Base-by-base conservation (phyloP, 768 basidiomycete genomes). In the Boletus tylopilopsis region DNA sequence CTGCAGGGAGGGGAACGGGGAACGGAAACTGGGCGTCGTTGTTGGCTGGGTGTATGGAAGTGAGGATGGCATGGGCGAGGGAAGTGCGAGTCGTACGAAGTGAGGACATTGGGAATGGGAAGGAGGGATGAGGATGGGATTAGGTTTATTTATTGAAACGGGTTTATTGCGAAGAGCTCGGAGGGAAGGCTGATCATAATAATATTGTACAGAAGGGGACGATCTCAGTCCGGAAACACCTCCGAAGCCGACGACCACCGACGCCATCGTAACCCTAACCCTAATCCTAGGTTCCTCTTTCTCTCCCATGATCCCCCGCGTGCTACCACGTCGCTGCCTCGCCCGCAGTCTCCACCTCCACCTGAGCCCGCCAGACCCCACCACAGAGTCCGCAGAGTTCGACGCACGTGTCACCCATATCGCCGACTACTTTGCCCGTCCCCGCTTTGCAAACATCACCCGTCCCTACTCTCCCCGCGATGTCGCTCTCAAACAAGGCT, bases 401-500 rank as follows among this genome's bases (percentile, higher is more conserved):
- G 71, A 80, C 16, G 73, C 74, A 19, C 81, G 89, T 13, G 76
- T 81, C n/a, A 68, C 74, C 13, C 78, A 79, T 37, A 76, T 91
- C 71, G 69, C 80, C 16, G 71, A 76, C 2, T 97, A 90, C 79
- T 93, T 93, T 66, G 63, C 74, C 24, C 77, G 76, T 19, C 81
- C 91, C 16, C 82, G 94, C 16, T 96, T 92, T 64, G 70, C 75
- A 22, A 71, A 71, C 50, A 79, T 90, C 47, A 84, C 82, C 61
- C 79, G 94, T 12, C 84, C 93, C 0, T 97, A 97, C 69, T 73
- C 86, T 5, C 77, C 93, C 5, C 78, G 79, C 24, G 78, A 82
- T 36, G 88, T 97, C 54, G 93, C 83, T 5, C 81, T 87, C 19
- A 94, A 96, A 71, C 92, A 95, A 61, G 94, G 94, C 27, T 86